Percentiles rank a stretch among this genome's conserved stretches.
These are phyloP conservation scores for Poa pratensis DNA, from an alignment of 176 grass and related monocot genomes.

Conservation along the genomic window DNA sequence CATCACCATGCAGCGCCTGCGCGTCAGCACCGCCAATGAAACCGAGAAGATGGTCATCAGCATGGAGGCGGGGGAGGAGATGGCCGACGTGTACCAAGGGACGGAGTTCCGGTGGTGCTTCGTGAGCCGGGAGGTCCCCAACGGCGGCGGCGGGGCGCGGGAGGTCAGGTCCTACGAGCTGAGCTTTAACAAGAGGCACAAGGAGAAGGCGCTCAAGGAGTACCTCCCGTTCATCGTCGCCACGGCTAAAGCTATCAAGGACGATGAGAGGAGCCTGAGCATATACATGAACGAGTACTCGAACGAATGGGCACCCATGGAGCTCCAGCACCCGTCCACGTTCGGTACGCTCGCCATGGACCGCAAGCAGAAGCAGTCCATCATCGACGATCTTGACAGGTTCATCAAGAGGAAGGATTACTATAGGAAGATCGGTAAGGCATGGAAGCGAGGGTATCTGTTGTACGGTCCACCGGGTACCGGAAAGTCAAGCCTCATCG, in stretches of 20 bases:
- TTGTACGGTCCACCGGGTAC: constrained; percentile 88
- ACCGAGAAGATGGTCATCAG: constrained; percentile 40
- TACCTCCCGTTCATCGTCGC: constrained; percentile 74
- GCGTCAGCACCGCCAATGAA: constrained; percentile 40
- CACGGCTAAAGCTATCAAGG: constrained; percentile 60
- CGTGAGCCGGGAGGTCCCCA: neutral
- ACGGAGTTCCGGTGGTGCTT: constrained; percentile 52
- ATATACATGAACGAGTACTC: constrained; percentile 58
- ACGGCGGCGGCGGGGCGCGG: neutral
- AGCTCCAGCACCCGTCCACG: constrained; percentile 83
- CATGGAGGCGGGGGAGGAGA: constrained; percentile 56
- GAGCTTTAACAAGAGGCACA: constrained; percentile 73
- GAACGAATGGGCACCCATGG: constrained; percentile 56
- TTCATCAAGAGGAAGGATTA: constrained; percentile 88
- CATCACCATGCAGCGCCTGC: too few species aligned
- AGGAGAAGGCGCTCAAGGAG: constrained; percentile 63
- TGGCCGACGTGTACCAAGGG: constrained; percentile 45
- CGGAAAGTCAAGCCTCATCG: constrained; percentile 92
- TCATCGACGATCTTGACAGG: constrained; percentile 70
- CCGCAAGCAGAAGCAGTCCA: constrained; percentile 54
- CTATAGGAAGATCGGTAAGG: constrained; percentile 82
- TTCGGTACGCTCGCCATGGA: constrained; percentile 87
- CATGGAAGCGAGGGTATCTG: constrained; percentile 95
- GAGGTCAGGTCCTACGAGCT: constrained; percentile 59
- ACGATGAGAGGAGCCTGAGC: constrained; percentile 53